These are phyloP conservation scores for Chaetomium cochliodes DNA, from an alignment of 495 filamentous ascomycete species.

Conservation along the genomic window DNA sequence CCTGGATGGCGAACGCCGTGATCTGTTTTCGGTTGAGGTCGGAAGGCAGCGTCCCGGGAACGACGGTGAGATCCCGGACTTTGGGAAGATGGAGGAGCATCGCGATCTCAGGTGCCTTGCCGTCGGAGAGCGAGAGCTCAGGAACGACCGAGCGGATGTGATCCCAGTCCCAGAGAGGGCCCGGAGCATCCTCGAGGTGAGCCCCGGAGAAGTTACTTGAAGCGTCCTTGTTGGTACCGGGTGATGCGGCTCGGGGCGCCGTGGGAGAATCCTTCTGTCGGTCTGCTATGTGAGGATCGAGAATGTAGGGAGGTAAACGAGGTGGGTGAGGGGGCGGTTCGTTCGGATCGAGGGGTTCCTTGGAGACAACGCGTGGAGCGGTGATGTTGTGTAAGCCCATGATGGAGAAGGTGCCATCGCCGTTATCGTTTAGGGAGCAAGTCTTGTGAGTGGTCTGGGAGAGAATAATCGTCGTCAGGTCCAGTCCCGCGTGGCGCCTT, in stretches of 20 bases:
- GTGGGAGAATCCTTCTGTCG: neutral
- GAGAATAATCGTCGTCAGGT: neutral
- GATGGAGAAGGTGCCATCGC: slow-evolving; percentile 22
- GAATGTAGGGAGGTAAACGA: neutral
- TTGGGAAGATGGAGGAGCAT: slow-evolving; percentile 11
- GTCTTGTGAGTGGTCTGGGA: slow-evolving; percentile 8
- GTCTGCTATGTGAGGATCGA: neutral
- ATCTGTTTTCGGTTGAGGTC: slow-evolving; percentile 2
- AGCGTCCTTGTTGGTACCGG: too few relatives aligned
- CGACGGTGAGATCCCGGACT: slow-evolving; percentile 5
- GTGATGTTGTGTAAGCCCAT: slow-evolving; percentile 9
- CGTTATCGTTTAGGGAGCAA: slow-evolving; percentile 19
- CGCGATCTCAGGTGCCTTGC: neutral
- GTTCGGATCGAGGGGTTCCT: slow-evolving; percentile 12
- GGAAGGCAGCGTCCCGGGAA: neutral
- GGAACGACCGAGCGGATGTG: neutral
- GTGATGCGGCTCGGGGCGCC: too few relatives aligned
- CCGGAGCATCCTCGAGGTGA: neutral
- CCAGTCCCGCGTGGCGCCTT: neutral
- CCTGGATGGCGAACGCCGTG: slow-evolving; percentile 14
- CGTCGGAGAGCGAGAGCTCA: neutral
- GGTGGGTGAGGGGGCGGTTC: slow-evolving; percentile 12
- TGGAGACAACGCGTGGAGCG: slow-evolving; percentile 19
- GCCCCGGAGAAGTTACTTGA: too few relatives aligned
- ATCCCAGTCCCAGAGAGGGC: slow-evolving; percentile 15